Percentiles rank a stretch among this genome's conserved stretches.
Evolutionary conservation across 1,284 basidiomycete species (phyloP).

Genomic region (Ustilago sp.): DNA sequence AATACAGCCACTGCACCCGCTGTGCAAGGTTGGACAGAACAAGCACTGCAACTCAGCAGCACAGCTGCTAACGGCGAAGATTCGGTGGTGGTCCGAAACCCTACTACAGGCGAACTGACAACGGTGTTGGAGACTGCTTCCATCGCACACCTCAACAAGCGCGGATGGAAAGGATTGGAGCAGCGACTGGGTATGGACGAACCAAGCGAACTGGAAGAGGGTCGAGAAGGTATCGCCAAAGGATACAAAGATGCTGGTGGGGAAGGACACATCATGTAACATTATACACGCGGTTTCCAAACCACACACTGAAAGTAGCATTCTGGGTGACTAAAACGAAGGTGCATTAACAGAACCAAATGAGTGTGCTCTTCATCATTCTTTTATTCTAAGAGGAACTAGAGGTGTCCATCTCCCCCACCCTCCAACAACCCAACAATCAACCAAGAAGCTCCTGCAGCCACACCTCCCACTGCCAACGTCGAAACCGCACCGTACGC

Average conservation of each 20-base stretch:
- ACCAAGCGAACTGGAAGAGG: conserved; percentile 86
- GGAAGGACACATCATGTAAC: conserved; percentile 41
- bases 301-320: neutral
- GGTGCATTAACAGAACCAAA: conserved; percentile 2
- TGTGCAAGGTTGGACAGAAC: conserved; percentile 2
- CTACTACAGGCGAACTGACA: conserved; percentile 74
- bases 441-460: conserved; percentile 87
- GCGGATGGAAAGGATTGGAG: conserved; percentile 87
- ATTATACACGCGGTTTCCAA: neutral
- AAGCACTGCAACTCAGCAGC: conserved; percentile 6
- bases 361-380: neutral
- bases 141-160: conserved; percentile 76
- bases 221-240: conserved; percentile 86
- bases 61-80: conserved; percentile 23
- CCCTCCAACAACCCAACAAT: conserved; percentile 82
- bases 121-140: conserved; percentile 68
- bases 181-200: conserved; percentile 81
- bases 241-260: conserved; percentile 76
- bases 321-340: neutral
- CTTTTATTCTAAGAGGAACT: neutral
- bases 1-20: conserved; percentile 47
- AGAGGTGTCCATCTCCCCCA: conserved; percentile 32
- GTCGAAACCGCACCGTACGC: conserved; percentile 89
- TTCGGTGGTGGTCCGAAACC: conserved; percentile 75
- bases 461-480: conserved; percentile 87